Evolutionary conservation across 768 basidiomycete species (phyloP).

Genomic region (Megacollybia marginata): DNA sequence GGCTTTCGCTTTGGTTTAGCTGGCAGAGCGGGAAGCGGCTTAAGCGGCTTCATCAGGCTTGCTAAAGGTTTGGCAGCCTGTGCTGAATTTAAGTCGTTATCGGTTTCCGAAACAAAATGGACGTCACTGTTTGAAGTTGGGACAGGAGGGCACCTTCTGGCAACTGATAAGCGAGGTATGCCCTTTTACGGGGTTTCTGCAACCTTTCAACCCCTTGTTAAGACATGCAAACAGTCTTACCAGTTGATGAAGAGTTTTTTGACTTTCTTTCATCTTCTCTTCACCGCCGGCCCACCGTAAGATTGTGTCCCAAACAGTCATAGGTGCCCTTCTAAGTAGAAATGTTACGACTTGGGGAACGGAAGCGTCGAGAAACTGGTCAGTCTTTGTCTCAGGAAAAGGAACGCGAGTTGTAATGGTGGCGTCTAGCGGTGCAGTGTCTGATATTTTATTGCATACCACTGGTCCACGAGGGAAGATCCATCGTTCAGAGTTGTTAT

Average conservation of each 20-base stretch:
- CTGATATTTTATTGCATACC: slow-evolving; percentile 34
- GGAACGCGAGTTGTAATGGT: slow-evolving; percentile 39
- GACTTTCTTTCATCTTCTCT: slow-evolving; percentile 44
- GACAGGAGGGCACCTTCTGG: slow-evolving; percentile 46
- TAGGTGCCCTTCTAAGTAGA: slow-evolving; percentile 39
- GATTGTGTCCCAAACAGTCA: slow-evolving; percentile 50
- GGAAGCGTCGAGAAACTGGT: neutral
- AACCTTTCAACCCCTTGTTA: slow-evolving; percentile 1
- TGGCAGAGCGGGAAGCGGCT: slow-evolving; percentile 31
- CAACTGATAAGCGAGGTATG: slow-evolving; percentile 53
- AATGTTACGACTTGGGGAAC: slow-evolving; percentile 34
- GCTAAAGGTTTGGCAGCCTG: slow-evolving; percentile 42
- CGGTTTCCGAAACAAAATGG: neutral
- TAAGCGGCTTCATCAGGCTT: slow-evolving; percentile 49
- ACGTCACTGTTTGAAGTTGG: slow-evolving; percentile 54
- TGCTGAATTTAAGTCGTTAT: neutral
- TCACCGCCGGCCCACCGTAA: slow-evolving; percentile 55
- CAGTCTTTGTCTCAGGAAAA: slow-evolving; percentile 16
- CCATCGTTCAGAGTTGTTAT: slow-evolving; percentile 57
- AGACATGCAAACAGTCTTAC: slow-evolving; percentile 24
- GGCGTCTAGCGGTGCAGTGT: slow-evolving; percentile 23
- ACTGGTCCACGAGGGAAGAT: slow-evolving; percentile 56
- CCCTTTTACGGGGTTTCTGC: slow-evolving; percentile 32
- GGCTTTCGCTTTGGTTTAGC: slow-evolving; percentile 27
- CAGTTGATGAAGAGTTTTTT: slow-evolving; percentile 32